Conservation (phyloP, 1,284 basidiomycete genomes). For the Heterobasidion occidentale region DNA sequence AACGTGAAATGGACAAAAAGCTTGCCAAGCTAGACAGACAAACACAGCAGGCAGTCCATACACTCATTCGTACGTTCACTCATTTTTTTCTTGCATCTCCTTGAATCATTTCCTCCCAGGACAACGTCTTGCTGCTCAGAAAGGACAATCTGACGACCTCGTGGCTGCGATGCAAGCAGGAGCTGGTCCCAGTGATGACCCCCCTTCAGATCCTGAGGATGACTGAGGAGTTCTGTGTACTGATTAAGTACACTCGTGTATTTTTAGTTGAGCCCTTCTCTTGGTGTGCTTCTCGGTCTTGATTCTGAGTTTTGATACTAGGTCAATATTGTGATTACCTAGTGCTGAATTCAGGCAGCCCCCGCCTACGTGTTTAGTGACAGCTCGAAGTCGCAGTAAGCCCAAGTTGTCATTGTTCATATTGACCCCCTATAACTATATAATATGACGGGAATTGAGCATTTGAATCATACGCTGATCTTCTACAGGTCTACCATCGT, state of each 20-base stretch:
- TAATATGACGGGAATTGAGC: constrained; percentile 39
- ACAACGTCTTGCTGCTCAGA: constrained; percentile 68
- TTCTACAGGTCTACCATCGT: constrained; percentile 41
- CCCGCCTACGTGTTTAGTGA: no score
- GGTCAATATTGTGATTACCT: no score
- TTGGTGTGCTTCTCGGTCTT: not conserved
- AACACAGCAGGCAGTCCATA: constrained; percentile 89
- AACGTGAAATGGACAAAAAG: constrained; percentile 89
- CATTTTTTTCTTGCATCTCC: not conserved
- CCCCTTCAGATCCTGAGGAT: constrained; percentile 28
- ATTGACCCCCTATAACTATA: constrained; percentile 14
- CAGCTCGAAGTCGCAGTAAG: no score
- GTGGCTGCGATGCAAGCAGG: constrained; percentile 74
- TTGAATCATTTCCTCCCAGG: constrained; percentile 35
- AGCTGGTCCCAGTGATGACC: constrained; percentile 20
- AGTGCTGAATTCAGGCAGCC: no score
- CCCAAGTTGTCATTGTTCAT: not conserved
- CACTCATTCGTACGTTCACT: constrained; percentile 73
- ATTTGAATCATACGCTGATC: constrained; percentile 58
- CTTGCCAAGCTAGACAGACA: constrained; percentile 82
- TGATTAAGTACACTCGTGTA: not conserved
- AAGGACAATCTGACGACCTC: constrained; percentile 68
- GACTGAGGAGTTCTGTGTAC: constrained; percentile 26
- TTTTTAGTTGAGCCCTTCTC: not conserved
- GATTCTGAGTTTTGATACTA: not conserved